Conservation (phyloP, 2,329 filamentous ascomycete species). For the Ceratocystis ficicola region DNA sequence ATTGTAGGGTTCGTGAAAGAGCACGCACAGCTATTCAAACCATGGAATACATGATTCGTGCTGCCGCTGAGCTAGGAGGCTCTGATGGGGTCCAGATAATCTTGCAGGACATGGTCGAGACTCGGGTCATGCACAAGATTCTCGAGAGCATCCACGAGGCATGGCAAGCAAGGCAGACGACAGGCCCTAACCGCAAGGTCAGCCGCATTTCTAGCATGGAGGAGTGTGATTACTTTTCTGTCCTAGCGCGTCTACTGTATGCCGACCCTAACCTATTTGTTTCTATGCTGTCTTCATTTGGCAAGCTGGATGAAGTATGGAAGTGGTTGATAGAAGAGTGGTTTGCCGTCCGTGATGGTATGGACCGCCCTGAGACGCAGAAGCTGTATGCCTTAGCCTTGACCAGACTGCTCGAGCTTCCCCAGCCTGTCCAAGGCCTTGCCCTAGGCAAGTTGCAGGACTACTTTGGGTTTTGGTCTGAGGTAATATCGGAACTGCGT, state of each 20-base stretch:
- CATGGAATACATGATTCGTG: conserved; percentile 53
- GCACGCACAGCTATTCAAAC: conserved; percentile 47
- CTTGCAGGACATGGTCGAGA: conserved; percentile 51
- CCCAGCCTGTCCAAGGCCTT: conserved; percentile 44
- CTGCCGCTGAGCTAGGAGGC: conserved; percentile 50
- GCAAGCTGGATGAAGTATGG: conserved; percentile 42
- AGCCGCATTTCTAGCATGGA: conserved; percentile 60
- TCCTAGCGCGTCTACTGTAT: conserved; percentile 67
- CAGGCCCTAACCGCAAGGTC: conserved; percentile 62
- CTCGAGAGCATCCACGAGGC: conserved; percentile 55
- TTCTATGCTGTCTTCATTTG: conserved; percentile 40
- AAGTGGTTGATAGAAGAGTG: conserved; percentile 48
- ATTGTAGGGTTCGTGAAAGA: conserved; percentile 45
- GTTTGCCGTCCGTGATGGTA: conserved; percentile 58
- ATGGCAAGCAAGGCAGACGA: conserved; percentile 65
- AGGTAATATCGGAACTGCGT: conserved; percentile 52
- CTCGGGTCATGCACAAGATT: conserved; percentile 50
- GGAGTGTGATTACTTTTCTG: conserved; percentile 73
- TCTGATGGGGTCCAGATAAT: conserved; percentile 49
- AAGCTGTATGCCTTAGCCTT: conserved; percentile 64
- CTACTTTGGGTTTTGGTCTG: conserved; percentile 64
- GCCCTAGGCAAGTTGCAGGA: conserved; percentile 54
- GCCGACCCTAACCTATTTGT: conserved; percentile 59
- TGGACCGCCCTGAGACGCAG: conserved; percentile 51
- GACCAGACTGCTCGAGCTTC: conserved; percentile 57